phyloP scores from a whole-genome alignment of 306 rosid genomes.

The Quercus dentata region DNA sequence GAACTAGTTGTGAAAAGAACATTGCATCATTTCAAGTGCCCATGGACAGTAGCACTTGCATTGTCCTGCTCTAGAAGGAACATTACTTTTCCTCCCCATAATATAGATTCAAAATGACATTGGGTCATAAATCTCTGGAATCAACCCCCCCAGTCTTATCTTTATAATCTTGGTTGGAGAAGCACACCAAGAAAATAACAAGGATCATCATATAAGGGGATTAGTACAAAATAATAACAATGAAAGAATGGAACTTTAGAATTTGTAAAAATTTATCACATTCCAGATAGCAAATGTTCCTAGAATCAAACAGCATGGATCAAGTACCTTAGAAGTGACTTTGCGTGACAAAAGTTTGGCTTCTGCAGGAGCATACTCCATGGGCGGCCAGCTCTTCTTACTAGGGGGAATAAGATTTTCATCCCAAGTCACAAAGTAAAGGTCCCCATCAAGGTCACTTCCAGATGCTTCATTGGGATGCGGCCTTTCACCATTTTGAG shows the following conservation, averaged over 20 bases:
- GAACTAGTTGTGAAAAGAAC: neutral
- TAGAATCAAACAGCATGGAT: slow-evolving; percentile 5
- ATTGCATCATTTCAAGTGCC: neutral
- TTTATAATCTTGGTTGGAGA: neutral
- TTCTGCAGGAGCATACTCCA: slow-evolving; percentile 58
- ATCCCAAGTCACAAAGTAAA: slow-evolving; percentile 94
- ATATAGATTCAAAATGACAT: neutral
- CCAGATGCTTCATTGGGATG: slow-evolving; percentile 96
- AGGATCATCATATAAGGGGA: neutral
- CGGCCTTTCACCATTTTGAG: slow-evolving; percentile 88
- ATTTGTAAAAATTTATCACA: neutral
- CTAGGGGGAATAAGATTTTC: slow-evolving; percentile 78
- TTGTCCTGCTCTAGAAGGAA: neutral
- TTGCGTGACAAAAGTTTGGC: slow-evolving; percentile 20
- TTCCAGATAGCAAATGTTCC: neutral
- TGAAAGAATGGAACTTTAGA: neutral
- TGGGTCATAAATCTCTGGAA: neutral
- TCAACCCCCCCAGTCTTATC: neutral
- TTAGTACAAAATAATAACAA: neutral
- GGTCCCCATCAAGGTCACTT: slow-evolving; percentile 94
- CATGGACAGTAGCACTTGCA: neutral
- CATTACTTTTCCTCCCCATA: neutral
- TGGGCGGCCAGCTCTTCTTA: slow-evolving; percentile 75
- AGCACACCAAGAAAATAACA: slow-evolving; percentile 1
- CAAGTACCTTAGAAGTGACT: slow-evolving; percentile 43